Percentiles rank a stretch among this genome's conserved stretches.
These are phyloP conservation scores for Plasmopara viticola DNA, from an alignment of 352 stramenopile genomes.

Conservation along the genomic window DNA sequence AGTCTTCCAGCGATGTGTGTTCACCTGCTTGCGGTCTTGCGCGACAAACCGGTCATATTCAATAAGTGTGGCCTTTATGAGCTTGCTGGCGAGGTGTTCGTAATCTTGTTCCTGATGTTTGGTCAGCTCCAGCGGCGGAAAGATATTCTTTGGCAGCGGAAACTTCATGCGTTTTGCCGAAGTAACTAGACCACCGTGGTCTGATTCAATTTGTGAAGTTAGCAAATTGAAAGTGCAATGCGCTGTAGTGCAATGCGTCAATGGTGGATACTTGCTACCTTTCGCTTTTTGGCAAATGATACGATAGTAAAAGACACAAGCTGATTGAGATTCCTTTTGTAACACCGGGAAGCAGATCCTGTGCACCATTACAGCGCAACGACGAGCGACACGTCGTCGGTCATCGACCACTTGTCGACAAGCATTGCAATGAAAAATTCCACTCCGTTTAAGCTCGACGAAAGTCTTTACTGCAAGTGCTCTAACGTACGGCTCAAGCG, in stretches of 20 bases:
- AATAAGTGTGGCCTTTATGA: conserved; percentile 37
- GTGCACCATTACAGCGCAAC: conserved; percentile 18
- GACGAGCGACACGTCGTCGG: conserved; percentile 12
- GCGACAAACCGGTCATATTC: conserved; percentile 45
- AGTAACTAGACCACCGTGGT: conserved; percentile 8
- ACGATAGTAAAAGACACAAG: conserved; percentile 22
- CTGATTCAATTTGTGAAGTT: conserved; percentile 2
- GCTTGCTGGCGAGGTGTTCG: conserved; percentile 40
- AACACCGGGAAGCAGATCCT: conserved; percentile 16
- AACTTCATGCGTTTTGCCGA: conserved; percentile 39
- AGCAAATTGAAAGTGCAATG: neutral
- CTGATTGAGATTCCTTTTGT: no score
- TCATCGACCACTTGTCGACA: conserved; percentile 2
- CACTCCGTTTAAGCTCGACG: neutral
- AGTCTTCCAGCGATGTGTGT: conserved; percentile 35
- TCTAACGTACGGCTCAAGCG: conserved; percentile 6
- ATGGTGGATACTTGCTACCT: conserved; percentile 14
- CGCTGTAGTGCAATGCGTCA: conserved; percentile 12
- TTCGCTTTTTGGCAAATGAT: conserved; percentile 25
- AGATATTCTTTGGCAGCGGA: conserved; percentile 40
- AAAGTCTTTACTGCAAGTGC: neutral
- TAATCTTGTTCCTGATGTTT: conserved; percentile 34
- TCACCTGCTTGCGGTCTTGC: conserved; percentile 31
- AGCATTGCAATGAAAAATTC: neutral
- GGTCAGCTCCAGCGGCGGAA: conserved; percentile 38